Evolutionary conservation across 176 grass and related monocot genomes (phyloP).

Genomic region (Canna indica): DNA sequence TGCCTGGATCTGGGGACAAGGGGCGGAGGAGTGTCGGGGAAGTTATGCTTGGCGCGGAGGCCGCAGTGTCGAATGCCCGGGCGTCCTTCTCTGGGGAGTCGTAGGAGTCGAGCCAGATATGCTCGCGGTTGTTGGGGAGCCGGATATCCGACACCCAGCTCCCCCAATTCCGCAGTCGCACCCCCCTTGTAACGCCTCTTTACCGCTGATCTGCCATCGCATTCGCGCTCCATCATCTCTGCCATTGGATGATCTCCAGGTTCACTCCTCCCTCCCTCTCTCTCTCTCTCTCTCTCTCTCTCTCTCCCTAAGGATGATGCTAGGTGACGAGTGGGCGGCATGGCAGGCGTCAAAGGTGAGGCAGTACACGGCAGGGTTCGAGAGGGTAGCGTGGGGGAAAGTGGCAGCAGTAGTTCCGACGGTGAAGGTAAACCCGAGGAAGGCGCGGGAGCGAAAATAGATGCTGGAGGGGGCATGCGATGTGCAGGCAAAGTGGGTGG

Average conservation of each 20-base stretch:
- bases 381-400: too few relatives aligned
- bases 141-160: slow-evolving; percentile 7
- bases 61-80: slow-evolving; percentile 1
- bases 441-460: too few relatives aligned
- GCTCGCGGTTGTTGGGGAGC: slow-evolving; percentile 1
- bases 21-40: neutral
- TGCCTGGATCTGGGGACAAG: neutral
- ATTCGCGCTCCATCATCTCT: neutral
- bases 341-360: too few relatives aligned
- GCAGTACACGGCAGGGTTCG: too few relatives aligned
- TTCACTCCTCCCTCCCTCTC: neutral
- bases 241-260: neutral
- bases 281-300: neutral
- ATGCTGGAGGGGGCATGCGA: too few relatives aligned
- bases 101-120: slow-evolving; percentile 6
- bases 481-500: too few relatives aligned
- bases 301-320: too few relatives aligned
- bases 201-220: neutral
- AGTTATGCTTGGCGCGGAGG: neutral
- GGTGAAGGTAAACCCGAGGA: too few relatives aligned
- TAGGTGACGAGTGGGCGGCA: too few relatives aligned
- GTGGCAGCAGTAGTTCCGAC: too few relatives aligned
- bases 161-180: slow-evolving; percentile 2
- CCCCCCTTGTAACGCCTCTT: neutral
- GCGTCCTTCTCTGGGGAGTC: slow-evolving; percentile 4